phyloP scores from a whole-genome alignment of 441 rosid genomes.

The Erodium chrysanthum region DNA sequence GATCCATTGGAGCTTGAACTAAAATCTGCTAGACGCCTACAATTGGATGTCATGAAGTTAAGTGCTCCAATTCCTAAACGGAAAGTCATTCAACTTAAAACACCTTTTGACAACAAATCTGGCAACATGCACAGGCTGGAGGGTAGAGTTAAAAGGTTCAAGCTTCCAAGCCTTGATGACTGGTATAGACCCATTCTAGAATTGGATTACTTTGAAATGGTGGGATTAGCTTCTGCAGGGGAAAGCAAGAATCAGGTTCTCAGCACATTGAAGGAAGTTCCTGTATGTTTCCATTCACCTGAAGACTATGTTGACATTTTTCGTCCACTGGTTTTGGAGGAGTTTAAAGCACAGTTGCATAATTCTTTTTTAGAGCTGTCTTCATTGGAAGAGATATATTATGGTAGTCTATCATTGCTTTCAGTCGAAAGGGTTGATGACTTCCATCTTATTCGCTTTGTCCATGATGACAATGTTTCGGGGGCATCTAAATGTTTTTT shows the following conservation, averaged over 20 bases:
- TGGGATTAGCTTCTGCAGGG: conserved; percentile 47
- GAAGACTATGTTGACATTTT: conserved; percentile 73
- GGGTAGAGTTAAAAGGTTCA: conserved; percentile 65
- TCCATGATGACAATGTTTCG: conserved; percentile 61
- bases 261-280: conserved; percentile 67
- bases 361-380: conserved; percentile 77
- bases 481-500: conserved; percentile 53
- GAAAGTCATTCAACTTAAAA: conserved; percentile 84
- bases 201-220: conserved; percentile 71
- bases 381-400: conserved; percentile 73
- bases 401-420: conserved; percentile 69
- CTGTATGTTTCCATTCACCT: conserved; percentile 73
- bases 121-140: conserved; percentile 50
- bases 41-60: conserved; percentile 34
- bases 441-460: conserved; percentile 90
- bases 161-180: conserved; percentile 81
- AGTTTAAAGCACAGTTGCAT: conserved; percentile 89
- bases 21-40: conserved; percentile 37
- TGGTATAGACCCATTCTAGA: conserved; percentile 92
- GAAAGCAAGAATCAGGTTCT: conserved; percentile 36
- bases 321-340: conserved; percentile 90
- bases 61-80: conserved; percentile 60
- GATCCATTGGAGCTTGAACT: conserved; percentile 46
- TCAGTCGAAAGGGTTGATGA: conserved; percentile 96
- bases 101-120: conserved; percentile 46